Percentiles rank a stretch among this genome's conserved stretches.
Evolutionary conservation across 1,139 yeast genomes (phyloP).

Genomic region (Candida tropicalis): DNA sequence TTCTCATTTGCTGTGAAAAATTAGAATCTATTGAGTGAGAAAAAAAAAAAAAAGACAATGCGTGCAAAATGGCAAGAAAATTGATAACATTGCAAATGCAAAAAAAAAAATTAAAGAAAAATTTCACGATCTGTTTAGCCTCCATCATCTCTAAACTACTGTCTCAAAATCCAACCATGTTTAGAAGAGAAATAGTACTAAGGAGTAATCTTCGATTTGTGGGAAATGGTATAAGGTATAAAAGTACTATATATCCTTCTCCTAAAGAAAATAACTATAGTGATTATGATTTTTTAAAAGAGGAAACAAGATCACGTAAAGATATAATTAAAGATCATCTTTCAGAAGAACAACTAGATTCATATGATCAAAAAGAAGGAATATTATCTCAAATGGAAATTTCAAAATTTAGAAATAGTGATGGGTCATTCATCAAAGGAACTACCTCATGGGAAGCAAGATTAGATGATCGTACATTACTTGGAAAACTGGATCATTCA

Average conservation of each 20-base stretch:
- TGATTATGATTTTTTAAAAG: conserved; percentile 12
- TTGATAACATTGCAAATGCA: conserved; percentile 3
- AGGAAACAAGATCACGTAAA: conserved; percentile 9
- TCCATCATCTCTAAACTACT: not conserved
- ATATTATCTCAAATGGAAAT: conserved; percentile 7
- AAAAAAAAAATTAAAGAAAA: conserved; percentile 1
- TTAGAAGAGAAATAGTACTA: conserved; percentile 1
- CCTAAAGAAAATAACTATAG: not conserved
- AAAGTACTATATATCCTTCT: not conserved
- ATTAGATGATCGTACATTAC: conserved; percentile 47
- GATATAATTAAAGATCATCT: conserved; percentile 9
- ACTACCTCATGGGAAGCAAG: conserved; percentile 53
- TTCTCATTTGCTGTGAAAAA: conserved; percentile 7
- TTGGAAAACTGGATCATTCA: conserved; percentile 49
- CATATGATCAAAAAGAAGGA: conserved; percentile 1
- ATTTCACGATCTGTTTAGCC: too few relatives aligned
- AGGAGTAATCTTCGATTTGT: not conserved
- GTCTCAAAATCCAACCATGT: not conserved
- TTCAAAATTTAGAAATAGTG: conserved; percentile 41
- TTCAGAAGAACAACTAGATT: conserved; percentile 7
- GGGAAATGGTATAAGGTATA: not conserved
- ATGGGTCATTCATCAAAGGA: conserved; percentile 47
- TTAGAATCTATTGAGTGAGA: not conserved
- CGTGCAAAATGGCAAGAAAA: not conserved
- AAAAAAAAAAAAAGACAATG: not conserved